Evolutionary conservation across 306 rosid species (phyloP).

Genomic region (Sophora flavescens): DNA sequence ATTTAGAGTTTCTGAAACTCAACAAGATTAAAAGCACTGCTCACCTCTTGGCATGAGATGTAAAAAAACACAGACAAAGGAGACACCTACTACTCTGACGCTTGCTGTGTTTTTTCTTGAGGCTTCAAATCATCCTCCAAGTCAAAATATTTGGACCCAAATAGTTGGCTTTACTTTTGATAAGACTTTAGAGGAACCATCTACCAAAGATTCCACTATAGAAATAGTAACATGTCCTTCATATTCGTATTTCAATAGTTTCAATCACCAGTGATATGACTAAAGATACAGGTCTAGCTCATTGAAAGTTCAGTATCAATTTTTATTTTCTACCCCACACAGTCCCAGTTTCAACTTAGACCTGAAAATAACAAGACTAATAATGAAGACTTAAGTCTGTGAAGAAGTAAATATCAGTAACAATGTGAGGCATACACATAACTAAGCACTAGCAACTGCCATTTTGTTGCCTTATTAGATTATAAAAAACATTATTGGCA

Average conservation of each 20-base stretch:
- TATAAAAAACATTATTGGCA: conserved; percentile 38
- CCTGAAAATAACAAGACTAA: not conserved
- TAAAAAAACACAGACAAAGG: conserved; percentile 44
- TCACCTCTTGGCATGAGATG: conserved; percentile 39
- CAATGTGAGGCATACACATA: conserved; percentile 34
- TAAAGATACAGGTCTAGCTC: conserved; percentile 21
- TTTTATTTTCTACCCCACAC: conserved; percentile 47
- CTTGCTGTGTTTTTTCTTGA: conserved; percentile 33
- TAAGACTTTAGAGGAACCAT: conserved; percentile 29
- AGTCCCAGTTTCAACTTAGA: conserved; percentile 43
- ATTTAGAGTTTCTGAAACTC: conserved; percentile 29
- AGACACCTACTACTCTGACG: conserved; percentile 25
- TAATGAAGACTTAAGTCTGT: conserved; percentile 31
- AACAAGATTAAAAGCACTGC: conserved; percentile 43
- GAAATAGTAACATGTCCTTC: conserved; percentile 37
- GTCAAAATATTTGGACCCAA: conserved; percentile 54
- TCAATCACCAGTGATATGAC: conserved; percentile 52
- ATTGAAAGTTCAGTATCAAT: conserved; percentile 33
- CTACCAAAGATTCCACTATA: conserved; percentile 52
- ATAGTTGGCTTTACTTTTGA: conserved; percentile 41
- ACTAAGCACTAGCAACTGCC: conserved; percentile 38
- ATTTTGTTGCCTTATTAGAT: conserved; percentile 42
- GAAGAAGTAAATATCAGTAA: conserved; percentile 10
- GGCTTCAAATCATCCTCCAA: conserved; percentile 57
- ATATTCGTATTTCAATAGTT: conserved; percentile 49